A percentile compares a stretch with the other conserved stretches of the same genome.
These are phyloP conservation scores for Parasarocladium wereldwijsianum DNA, from an alignment of 2,329 filamentous ascomycete genomes.

Conservation along the genomic window DNA sequence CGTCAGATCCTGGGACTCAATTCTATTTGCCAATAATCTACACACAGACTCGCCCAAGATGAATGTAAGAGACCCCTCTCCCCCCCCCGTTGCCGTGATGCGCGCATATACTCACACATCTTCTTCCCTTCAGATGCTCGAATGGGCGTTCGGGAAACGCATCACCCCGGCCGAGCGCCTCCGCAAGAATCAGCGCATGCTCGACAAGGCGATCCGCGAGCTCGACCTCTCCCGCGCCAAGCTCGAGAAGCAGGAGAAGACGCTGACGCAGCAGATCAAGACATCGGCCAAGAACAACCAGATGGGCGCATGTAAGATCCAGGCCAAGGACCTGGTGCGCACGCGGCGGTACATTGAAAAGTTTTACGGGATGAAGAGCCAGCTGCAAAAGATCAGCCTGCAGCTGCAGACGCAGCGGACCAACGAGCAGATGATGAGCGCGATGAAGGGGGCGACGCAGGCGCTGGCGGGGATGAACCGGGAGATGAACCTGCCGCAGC, in stretches of 20 bases:
- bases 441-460: slow-evolving; percentile 94
- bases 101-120: background rate
- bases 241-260: slow-evolving; percentile 97
- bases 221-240: slow-evolving; percentile 90
- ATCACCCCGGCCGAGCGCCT: slow-evolving; percentile 91
- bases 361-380: slow-evolving; percentile 96
- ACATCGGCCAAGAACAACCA: slow-evolving; percentile 96
- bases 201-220: slow-evolving; percentile 95
- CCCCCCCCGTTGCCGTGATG: background rate
- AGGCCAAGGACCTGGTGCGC: slow-evolving; percentile 90
- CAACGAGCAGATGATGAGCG: slow-evolving; percentile 99
- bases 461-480: slow-evolving; percentile 94
- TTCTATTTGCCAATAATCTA: background rate
- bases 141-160: slow-evolving; percentile 99
- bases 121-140: slow-evolving; percentile 53
- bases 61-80: background rate
- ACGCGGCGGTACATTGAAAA: slow-evolving; percentile 93
- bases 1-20: background rate
- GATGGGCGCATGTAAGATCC: slow-evolving; percentile 96
- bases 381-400: slow-evolving; percentile 88
- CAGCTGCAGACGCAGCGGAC: slow-evolving; percentile 94
- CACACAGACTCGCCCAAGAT: no score
- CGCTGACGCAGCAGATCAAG: slow-evolving; percentile 89
- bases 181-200: slow-evolving; percentile 86
- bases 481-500: slow-evolving; percentile 88